Percentiles rank a stretch among this genome's conserved stretches.
Evolutionary conservation across 1,139 yeast species (phyloP).

Genomic region (Geotrichum reessii): DNA sequence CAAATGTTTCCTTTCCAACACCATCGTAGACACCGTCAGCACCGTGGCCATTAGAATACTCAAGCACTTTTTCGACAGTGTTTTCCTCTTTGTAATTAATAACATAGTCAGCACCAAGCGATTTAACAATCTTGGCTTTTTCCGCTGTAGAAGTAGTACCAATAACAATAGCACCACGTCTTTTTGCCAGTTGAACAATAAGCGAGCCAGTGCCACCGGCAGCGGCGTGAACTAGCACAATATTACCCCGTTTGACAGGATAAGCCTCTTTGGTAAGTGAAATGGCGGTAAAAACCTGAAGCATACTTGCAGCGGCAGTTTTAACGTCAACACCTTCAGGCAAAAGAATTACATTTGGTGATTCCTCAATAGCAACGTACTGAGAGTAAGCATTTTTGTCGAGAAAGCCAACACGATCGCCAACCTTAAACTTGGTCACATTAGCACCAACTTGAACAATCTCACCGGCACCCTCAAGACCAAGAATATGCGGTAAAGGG

Average conservation of each 20-base stretch:
- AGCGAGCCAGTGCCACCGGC: slow-evolving; percentile 89
- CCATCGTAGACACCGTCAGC: slow-evolving; percentile 72
- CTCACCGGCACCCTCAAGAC: slow-evolving; percentile 77
- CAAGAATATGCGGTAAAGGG: slow-evolving; percentile 56
- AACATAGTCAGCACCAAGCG: slow-evolving; percentile 68
- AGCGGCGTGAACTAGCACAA: slow-evolving; percentile 77
- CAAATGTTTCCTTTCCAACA: slow-evolving; percentile 77
- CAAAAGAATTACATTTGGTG: slow-evolving; percentile 42
- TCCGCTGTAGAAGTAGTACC: slow-evolving; percentile 76
- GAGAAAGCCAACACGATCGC: slow-evolving; percentile 65
- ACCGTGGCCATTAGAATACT: slow-evolving; percentile 66
- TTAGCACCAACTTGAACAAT: slow-evolving; percentile 62
- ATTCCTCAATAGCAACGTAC: slow-evolving; percentile 46
- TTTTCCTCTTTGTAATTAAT: slow-evolving; percentile 58
- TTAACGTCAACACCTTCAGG: slow-evolving; percentile 46
- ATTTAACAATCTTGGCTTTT: slow-evolving; percentile 46
- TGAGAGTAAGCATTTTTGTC: slow-evolving; percentile 58
- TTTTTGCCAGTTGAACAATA: slow-evolving; percentile 55
- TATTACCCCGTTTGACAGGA: slow-evolving; percentile 60
- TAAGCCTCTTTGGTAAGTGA: slow-evolving; percentile 64
- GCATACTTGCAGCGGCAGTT: slow-evolving; percentile 52
- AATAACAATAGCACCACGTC: slow-evolving; percentile 70
- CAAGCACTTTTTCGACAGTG: slow-evolving; percentile 52
- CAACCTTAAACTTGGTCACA: slow-evolving; percentile 54
- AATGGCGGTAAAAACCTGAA: slow-evolving; percentile 77